Base-by-base conservation (phyloP, 148 eudicot species). In the Vaccinium darrowii region DNA sequence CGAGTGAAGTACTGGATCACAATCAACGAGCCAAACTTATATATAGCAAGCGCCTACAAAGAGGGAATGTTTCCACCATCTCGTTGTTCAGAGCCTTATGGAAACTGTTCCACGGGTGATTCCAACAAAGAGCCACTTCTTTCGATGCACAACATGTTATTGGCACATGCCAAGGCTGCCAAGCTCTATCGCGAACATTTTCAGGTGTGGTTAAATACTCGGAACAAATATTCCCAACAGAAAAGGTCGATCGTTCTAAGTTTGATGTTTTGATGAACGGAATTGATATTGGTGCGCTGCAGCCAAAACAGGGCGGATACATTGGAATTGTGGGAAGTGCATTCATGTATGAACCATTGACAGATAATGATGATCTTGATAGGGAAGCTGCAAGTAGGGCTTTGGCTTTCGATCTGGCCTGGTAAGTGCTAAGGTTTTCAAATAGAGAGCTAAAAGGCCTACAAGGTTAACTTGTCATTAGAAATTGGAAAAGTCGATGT, bases 1-100 rank as follows among this genome's bases (percentile, higher is more conserved):
- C 86, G 95, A 84, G 98, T 95, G 39, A 94, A 89, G 91, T 74
- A 92, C 65, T 95, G 98, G 98, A 76, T 72, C 8, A 93, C 98
- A 1, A 93, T 95, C 85, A 95, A 94, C 39, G 98, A 95, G 74
- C 98, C 98, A 52, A 94, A 93, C 83, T 58, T 95, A 43, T 84
- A 85, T 19, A 16, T 88, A 1, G 82, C 57, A 39, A 16, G 87
- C 65, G 90, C 90, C 0, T 94, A 94, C 77, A 88, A 81, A 25
- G 23, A n/a, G 21, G 98, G 94, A 33, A 14, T 0, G 1, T 95
- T 85, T 87, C 98, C 98, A 50, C 98, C 98, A 0, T 88, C 85
- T 25, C 98, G 75, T 85, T 94, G 98, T 80, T 95, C 98, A 5
- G 85, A 84, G 13, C 90, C 93, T 63, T 90, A 86, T 39, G 93